Conservation (phyloP, 1,284 basidiomycete genomes). For the Cutaneotrichosporon sp. region DNA sequence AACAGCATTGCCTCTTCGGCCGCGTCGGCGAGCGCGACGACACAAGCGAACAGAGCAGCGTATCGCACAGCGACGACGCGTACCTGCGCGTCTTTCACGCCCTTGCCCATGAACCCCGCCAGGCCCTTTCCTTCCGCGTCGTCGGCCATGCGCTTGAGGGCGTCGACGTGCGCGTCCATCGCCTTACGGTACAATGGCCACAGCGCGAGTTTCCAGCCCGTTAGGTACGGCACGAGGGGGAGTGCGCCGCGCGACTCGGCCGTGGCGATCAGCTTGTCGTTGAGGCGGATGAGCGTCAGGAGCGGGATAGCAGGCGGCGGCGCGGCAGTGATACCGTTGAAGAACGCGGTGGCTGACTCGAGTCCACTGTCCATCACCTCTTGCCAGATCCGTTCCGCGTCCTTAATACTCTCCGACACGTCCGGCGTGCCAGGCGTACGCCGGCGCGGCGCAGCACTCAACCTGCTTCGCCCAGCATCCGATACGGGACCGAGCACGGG, state of each 20-base stretch:
- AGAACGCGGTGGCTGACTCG: slow-evolving; percentile 61
- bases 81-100: slow-evolving; percentile 65
- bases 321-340: slow-evolving; percentile 37
- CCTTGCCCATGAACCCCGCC: slow-evolving; percentile 53
- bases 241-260: slow-evolving; percentile 68
- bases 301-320: slow-evolving; percentile 66
- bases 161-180: slow-evolving; percentile 76
- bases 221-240: slow-evolving; percentile 72
- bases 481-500: slow-evolving; percentile 28
- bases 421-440: slow-evolving; percentile 33
- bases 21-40: slow-evolving; percentile 70
- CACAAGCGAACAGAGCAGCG: slow-evolving; percentile 68
- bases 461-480: slow-evolving; percentile 22
- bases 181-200: slow-evolving; percentile 87
- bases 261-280: slow-evolving; percentile 67
- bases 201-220: slow-evolving; percentile 70
- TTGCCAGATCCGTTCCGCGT: slow-evolving; percentile 64
- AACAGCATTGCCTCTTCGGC: slow-evolving; percentile 92
- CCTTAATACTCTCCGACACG: slow-evolving; percentile 45
- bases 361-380: slow-evolving; percentile 82
- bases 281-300: slow-evolving; percentile 80
- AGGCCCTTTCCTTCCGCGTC: slow-evolving; percentile 53
- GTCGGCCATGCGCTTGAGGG: slow-evolving; percentile 72
- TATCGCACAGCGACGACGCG: slow-evolving; percentile 61
- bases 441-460: neutral